phyloP scores from a whole-genome alignment of 805 yeast species.

The Metschnikowia colocasiae region DNA sequence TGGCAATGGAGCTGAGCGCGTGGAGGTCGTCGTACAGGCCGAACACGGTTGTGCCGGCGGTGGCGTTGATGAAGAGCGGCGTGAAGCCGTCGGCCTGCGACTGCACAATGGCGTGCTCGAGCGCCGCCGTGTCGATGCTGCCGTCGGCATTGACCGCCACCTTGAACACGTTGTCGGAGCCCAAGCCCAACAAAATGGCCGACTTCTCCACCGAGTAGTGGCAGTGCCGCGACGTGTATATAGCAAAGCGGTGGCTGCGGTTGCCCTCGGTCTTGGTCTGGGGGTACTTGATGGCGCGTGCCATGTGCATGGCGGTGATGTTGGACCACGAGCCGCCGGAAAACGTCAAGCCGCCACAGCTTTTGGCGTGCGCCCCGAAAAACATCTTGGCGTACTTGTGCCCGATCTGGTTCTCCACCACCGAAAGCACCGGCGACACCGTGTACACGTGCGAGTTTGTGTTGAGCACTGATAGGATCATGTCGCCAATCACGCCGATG shows the following conservation, averaged over 20 bases:
- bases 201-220: conserved; percentile 82
- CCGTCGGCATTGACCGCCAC: conserved; percentile 58
- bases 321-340: conserved; percentile 89
- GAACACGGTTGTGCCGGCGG: conserved; percentile 87
- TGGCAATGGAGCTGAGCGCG: conserved; percentile 52
- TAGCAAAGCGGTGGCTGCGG: conserved; percentile 50
- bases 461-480: conserved; percentile 64
- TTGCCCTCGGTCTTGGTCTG: conserved; percentile 66
- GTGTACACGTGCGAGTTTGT: conserved; percentile 85
- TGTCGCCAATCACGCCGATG: conserved; percentile 71
- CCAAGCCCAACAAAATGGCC: conserved; percentile 72
- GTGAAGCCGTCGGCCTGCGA: conserved; percentile 54
- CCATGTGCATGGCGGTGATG: conserved; percentile 73
- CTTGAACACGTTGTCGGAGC: conserved; percentile 58
- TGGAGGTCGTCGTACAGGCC: conserved; percentile 75
- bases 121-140: conserved; percentile 46
- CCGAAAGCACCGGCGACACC: conserved; percentile 75
- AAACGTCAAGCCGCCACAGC: conserved; percentile 79
- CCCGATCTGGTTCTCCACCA: conserved; percentile 67
- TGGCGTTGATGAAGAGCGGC: conserved; percentile 74
- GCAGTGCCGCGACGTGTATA: conserved; percentile 67
- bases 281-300: conserved; percentile 63
- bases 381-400: conserved; percentile 65
- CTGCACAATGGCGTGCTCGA: conserved; percentile 43
- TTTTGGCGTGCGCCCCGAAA: conserved; percentile 39